Conservation (phyloP, 169 alveolate genomes). For the Perkinsus chesapeaki region DNA sequence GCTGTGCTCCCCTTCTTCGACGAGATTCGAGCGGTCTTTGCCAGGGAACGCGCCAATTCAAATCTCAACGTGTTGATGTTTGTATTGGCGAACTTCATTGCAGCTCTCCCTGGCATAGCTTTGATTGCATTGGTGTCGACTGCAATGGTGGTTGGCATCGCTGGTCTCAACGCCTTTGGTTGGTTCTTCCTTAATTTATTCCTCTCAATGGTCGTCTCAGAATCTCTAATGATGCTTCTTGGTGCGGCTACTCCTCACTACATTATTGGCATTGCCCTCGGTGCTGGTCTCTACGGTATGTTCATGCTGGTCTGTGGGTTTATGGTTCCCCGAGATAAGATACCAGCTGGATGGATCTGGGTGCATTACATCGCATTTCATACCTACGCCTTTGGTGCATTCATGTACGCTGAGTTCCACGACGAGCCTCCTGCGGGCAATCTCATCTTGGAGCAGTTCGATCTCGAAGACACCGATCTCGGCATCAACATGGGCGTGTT, state of each 20-base stretch:
- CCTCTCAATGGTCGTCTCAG: not conserved
- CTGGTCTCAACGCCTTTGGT: not conserved
- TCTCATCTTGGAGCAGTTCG: not conserved
- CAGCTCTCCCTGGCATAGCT: not conserved
- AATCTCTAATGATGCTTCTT: not conserved
- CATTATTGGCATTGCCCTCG: not conserved
- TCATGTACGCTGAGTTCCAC: not conserved
- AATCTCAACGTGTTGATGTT: not conserved
- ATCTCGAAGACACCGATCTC: not conserved
- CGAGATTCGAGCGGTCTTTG: not conserved
- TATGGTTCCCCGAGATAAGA: not conserved
- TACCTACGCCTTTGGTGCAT: not conserved
- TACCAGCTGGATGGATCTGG: not conserved
- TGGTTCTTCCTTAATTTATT: not conserved
- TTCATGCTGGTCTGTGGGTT: not conserved
- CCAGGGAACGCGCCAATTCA: not conserved
- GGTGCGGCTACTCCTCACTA: not conserved
- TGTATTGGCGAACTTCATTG: not conserved
- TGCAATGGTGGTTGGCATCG: not conserved
- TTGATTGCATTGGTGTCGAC: not conserved
- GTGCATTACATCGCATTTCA: not conserved
- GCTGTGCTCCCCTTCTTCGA: not conserved
- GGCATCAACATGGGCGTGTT: not conserved
- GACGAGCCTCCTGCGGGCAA: not conserved
- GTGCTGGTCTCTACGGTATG: not conserved